Evolutionary conservation across 2,329 filamentous ascomycete genomes (phyloP).

Genomic region (Alternaria longipes): DNA sequence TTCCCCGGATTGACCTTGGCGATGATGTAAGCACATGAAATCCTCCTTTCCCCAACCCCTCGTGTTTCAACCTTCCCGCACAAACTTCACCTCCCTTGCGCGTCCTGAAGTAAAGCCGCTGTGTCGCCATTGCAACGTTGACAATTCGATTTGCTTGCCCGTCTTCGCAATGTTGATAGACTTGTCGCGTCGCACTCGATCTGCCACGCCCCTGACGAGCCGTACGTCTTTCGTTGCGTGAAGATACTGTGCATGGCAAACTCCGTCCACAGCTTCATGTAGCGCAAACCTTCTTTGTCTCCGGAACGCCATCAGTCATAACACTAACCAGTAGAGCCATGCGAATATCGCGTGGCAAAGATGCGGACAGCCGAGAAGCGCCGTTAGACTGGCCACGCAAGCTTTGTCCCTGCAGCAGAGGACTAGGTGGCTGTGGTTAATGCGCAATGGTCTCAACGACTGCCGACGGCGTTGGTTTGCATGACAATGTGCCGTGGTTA

Average conservation of each 20-base stretch:
- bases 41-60: background rate
- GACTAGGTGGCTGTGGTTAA: background rate
- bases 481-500: background rate
- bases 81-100: background rate
- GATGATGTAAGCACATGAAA: background rate
- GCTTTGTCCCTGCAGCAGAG: background rate
- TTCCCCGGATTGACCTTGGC: background rate
- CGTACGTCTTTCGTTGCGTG: no score
- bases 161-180: background rate
- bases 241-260: background rate
- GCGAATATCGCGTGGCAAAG: background rate
- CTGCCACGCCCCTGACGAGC: background rate
- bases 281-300: background rate
- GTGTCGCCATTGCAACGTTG: background rate
- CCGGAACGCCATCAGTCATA: background rate
- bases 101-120: background rate
- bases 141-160: background rate
- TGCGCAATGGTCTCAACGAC: background rate
- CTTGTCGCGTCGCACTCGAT: background rate
- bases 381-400: background rate
- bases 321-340: background rate
- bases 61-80: background rate
- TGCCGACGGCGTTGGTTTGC: background rate
- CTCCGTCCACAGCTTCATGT: background rate
- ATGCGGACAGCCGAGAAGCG: background rate